Percentiles rank a stretch among this genome's conserved stretches.
These are phyloP conservation scores for Cornus kousa DNA, from an alignment of 148 eudicot genomes.

Conservation along the genomic window DNA sequence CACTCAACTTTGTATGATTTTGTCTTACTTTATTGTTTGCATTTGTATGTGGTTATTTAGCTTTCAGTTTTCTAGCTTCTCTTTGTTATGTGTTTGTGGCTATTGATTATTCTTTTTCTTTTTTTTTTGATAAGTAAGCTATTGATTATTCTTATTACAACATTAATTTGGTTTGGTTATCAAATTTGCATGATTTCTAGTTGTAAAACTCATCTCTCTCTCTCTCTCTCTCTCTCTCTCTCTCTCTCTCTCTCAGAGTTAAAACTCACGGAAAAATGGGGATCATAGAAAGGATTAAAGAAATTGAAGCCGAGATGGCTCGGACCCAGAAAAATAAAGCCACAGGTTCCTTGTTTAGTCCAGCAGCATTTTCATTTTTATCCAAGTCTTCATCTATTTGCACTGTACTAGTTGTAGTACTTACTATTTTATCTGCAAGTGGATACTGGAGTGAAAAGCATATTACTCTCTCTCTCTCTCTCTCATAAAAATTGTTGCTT, in stretches of 20 bases:
- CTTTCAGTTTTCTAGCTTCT: neutral
- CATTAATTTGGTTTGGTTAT: neutral
- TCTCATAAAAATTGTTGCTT: neutral
- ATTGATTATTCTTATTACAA: neutral
- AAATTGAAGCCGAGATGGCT: slow-evolving; percentile 99
- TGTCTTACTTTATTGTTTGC: too few relatives aligned
- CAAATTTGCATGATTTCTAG: neutral
- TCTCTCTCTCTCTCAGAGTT: slow-evolving; percentile 18
- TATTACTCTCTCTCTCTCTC: neutral
- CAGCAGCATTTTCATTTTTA: neutral
- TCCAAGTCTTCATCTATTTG: neutral
- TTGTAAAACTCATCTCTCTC: slow-evolving; percentile 2
- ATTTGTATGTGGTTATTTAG: neutral
- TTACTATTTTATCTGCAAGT: neutral
- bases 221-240: neutral
- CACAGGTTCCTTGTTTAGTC: slow-evolving; percentile 52
- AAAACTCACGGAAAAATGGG: slow-evolving; percentile 60
- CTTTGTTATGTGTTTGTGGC: neutral
- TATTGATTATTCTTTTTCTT: neutral
- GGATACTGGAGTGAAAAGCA: neutral
- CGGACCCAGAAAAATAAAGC: slow-evolving; percentile 99
- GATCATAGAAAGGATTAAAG: slow-evolving; percentile 93
- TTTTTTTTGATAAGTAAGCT: too few relatives aligned
- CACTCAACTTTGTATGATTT: too few relatives aligned
- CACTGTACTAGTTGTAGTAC: neutral